Base-by-base conservation (phyloP, 2,329 filamentous ascomycete species). In the Colletotrichum simmondsii region DNA sequence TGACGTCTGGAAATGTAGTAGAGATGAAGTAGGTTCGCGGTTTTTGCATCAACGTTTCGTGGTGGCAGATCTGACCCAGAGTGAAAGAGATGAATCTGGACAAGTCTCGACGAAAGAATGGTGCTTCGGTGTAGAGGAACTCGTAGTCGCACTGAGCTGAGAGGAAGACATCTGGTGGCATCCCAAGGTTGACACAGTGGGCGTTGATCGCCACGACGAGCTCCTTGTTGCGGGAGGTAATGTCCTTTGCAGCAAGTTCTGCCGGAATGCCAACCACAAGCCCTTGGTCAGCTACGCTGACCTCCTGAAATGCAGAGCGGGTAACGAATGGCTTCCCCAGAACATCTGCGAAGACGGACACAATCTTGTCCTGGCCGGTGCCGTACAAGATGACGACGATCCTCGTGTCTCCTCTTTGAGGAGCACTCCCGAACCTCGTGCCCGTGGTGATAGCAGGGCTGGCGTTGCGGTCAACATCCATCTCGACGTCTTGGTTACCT, bases 1-100 rank as follows among this genome's bases (percentile, higher is more conserved):
- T 92, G 10, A 97, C 93, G 79, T 97, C 94, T 0, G 94, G 93
- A 76, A 97, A 97, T 0, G 95, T 97, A 1, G 94, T 97, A 5
- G 94, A 97, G 75, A 97, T 95, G 78, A 97, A 92, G 77, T 94
- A 95, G 0, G 94, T 97, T 78, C 94, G 89, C 53, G 90, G 88
- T 79, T 97, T 97, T 63, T 92, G 90, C 85, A 92, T 92, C 52
- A 97, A 85, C 69, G 93, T 92, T 76, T 93, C 91, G 79, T 97
- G 94, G 68, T 93, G 92, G 78, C 90, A 92, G 75, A 93, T 92
- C 83, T 97, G 94, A 11, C 94, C 94, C 30, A 97, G 85, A 6
- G 93, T 92, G 79, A 97, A 92, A 6, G 94, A 93, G 30, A 95
- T 89, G 79, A 95, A 97, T 49, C 94, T 90, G 11, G 94, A 91